These are phyloP conservation scores for Leishmania major DNA, from an alignment of 208 protist genomes.

Conservation along the genomic window DNA sequence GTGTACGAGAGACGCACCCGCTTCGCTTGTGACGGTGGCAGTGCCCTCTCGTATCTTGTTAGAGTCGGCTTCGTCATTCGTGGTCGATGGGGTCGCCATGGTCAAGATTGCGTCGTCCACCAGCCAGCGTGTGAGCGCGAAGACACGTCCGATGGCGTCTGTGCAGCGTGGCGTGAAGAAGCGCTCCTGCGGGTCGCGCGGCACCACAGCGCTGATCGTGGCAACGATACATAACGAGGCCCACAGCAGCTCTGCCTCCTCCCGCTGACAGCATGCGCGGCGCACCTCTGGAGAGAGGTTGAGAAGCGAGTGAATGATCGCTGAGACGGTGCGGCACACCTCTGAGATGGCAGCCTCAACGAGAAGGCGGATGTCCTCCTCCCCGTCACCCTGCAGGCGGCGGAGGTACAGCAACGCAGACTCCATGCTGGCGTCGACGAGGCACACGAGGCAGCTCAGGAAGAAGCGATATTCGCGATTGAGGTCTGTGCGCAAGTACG, in stretches of 20 bases:
- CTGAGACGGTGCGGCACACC: constrained; percentile 39
- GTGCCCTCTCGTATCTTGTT: not conserved
- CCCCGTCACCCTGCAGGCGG: constrained; percentile 47
- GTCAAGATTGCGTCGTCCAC: constrained; percentile 3
- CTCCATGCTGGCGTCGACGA: constrained; percentile 50
- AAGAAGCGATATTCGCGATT: constrained; percentile 30
- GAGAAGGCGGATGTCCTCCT: constrained; percentile 59
- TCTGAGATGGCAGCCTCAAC: constrained; percentile 36
- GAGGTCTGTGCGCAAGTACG: constrained; percentile 7
- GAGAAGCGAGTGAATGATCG: constrained; percentile 36
- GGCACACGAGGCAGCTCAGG: constrained; percentile 38
- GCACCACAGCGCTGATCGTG: constrained; percentile 37
- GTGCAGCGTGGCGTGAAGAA: constrained; percentile 45
- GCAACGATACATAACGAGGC: constrained; percentile 43
- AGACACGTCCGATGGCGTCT: constrained; percentile 17
- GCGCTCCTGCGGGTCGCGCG: constrained; percentile 42
- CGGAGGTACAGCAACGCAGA: constrained; percentile 33
- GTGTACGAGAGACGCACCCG: not conserved
- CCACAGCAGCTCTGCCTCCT: constrained; percentile 55
- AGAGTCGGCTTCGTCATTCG: too few species aligned
- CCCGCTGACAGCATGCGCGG: constrained; percentile 23
- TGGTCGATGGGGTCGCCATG: not conserved
- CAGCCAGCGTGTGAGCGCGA: constrained; percentile 14
- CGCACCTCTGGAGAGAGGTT: constrained; percentile 24
- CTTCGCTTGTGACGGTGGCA: not conserved